Evolutionary conservation across 768 basidiomycete species (phyloP).

Genomic region (button mushroom (Agaricus bisporus)): DNA sequence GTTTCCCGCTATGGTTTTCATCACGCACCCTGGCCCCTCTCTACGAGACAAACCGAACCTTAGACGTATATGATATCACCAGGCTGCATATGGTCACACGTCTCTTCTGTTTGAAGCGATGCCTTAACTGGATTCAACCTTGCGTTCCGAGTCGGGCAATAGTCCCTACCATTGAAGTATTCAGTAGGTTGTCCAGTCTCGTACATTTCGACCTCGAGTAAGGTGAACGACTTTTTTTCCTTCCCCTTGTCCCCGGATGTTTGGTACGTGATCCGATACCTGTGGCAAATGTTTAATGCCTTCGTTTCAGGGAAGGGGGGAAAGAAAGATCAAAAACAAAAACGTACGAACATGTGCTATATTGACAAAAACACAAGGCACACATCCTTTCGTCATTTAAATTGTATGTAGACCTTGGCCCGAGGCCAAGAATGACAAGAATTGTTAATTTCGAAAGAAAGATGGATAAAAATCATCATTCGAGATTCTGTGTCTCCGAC

Average conservation of each 20-base stretch:
- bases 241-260: neutral
- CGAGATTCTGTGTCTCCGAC: too few species aligned
- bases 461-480: too few species aligned
- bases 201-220: slow-evolving; percentile 7
- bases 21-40: neutral
- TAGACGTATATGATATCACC: neutral
- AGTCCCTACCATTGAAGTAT: slow-evolving; percentile 6
- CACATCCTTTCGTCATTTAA: too few species aligned
- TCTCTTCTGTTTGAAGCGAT: neutral
- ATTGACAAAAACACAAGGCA: too few species aligned
- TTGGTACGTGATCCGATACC: slow-evolving; percentile 3
- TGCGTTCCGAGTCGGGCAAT: slow-evolving; percentile 9
- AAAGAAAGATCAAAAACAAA: too few species aligned
- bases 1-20: neutral
- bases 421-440: too few species aligned
- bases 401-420: too few species aligned
- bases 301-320: too few species aligned
- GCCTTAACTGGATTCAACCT: neutral
- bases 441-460: too few species aligned
- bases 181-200: neutral
- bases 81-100: neutral
- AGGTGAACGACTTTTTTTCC: neutral
- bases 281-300: too few species aligned
- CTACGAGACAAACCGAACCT: neutral
- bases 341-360: too few species aligned